phyloP scores from a whole-genome alignment of 2,329 filamentous ascomycete genomes.

The Remersonia thermophila region DNA sequence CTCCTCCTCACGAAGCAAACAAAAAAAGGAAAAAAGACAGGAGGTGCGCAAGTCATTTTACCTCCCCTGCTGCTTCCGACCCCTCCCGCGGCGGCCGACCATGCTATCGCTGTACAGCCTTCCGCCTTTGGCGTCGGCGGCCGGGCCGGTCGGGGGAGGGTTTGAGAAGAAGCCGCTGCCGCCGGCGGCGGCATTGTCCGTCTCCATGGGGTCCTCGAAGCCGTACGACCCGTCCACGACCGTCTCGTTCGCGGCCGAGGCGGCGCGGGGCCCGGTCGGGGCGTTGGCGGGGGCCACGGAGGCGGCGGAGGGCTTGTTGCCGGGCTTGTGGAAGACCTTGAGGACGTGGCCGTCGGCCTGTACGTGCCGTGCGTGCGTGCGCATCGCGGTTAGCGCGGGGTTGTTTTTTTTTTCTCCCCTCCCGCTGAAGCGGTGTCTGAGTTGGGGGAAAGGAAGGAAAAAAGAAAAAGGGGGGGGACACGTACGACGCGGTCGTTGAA shows the following conservation, averaged over 20 bases:
- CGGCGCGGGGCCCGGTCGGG: constrained; percentile 20
- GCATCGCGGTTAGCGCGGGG: neutral
- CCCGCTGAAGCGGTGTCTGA: no score
- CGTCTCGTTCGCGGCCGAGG: constrained; percentile 25
- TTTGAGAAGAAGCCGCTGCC: constrained; percentile 4
- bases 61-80: constrained; percentile 4
- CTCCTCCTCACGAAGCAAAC: no score
- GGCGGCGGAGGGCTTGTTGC: constrained; percentile 24
- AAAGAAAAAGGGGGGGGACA: constrained; percentile 5
- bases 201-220: constrained; percentile 37
- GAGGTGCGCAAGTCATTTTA: no score
- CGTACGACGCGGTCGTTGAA: constrained; percentile 70
- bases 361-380: no score
- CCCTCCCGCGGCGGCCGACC: constrained; percentile 21
- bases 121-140: constrained; percentile 11
- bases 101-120: constrained; percentile 40
- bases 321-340: constrained; percentile 58
- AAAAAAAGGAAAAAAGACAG: no score
- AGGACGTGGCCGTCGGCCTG: constrained; percentile 62
- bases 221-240: constrained; percentile 43
- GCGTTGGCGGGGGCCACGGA: constrained; percentile 20
- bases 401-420: constrained; percentile 5
- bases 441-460: no score
- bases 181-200: constrained; percentile 20
- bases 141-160: constrained; percentile 5